Conservation (phyloP, 768 basidiomycete genomes). For the Suillus decipiens region DNA sequence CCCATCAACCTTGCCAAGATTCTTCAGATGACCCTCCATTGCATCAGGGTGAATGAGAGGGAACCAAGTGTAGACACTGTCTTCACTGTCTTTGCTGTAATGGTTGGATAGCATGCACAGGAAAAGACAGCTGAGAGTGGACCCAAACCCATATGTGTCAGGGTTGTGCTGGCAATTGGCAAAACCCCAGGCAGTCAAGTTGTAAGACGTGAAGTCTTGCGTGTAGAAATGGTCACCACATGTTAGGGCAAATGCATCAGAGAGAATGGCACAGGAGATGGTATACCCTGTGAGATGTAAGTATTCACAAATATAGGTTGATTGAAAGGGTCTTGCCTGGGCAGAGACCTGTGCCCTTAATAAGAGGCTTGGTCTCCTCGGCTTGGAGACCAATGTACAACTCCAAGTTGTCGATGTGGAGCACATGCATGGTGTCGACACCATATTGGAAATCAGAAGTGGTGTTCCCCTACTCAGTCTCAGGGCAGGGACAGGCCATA, state of each 20-base stretch:
- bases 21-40: conserved; percentile 61
- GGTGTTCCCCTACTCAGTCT: too few species aligned
- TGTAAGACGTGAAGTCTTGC: conserved; percentile 77
- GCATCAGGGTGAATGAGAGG: conserved; percentile 78
- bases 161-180: conserved; percentile 79
- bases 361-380: conserved; percentile 71
- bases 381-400: conserved; percentile 82
- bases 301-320: neutral
- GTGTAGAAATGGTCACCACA: conserved; percentile 86
- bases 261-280: conserved; percentile 81
- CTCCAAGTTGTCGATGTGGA: conserved; percentile 75
- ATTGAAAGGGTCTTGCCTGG: conserved; percentile 50
- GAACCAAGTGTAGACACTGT: conserved; percentile 84
- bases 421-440: too few species aligned
- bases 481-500: too few species aligned
- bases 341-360: conserved; percentile 82
- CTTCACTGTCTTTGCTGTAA: conserved; percentile 65
- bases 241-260: conserved; percentile 84
- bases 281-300: conserved; percentile 60
- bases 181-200: conserved; percentile 84
- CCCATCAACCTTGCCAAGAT: conserved; percentile 51
- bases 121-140: conserved; percentile 69
- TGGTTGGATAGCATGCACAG: conserved; percentile 72
- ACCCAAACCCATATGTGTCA: conserved; percentile 69
- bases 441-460: too few species aligned